These are phyloP conservation scores for Penicillium sp. DNA, from an alignment of 2,329 filamentous ascomycete genomes.

Conservation along the genomic window DNA sequence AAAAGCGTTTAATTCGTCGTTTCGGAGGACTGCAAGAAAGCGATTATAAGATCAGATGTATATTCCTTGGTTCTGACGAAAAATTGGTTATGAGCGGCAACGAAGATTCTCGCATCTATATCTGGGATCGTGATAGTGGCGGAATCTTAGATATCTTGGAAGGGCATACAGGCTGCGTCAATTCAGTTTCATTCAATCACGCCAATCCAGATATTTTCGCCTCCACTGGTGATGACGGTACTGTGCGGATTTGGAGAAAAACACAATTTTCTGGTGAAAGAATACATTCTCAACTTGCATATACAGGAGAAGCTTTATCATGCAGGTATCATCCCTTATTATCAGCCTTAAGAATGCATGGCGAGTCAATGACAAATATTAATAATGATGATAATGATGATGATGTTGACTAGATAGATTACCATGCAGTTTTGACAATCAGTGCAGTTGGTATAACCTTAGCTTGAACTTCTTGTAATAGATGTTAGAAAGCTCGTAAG, in stretches of 20 bases:
- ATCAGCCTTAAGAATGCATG: no score
- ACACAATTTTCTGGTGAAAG: no score
- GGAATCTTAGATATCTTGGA: neutral
- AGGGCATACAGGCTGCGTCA: neutral
- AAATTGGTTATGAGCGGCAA: neutral
- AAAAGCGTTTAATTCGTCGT: neutral
- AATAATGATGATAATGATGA: no score
- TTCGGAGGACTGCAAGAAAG: neutral
- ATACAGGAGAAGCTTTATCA: no score
- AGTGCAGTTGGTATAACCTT: no score
- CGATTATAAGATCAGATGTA: neutral
- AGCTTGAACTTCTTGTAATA: no score
- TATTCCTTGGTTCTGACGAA: neutral
- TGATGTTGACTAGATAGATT: no score
- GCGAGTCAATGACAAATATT: no score
- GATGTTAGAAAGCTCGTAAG: no score
- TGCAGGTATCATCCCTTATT: no score
- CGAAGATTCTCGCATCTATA: neutral
- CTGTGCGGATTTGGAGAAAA: neutral
- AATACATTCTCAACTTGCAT: no score
- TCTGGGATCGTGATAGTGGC: neutral
- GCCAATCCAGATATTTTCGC: constrained; percentile 3
- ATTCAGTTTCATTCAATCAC: neutral
- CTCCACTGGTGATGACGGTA: neutral
- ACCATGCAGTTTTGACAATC: no score